Conservation (phyloP, 495 filamentous ascomycete genomes). For the Podospora appendiculata region DNA sequence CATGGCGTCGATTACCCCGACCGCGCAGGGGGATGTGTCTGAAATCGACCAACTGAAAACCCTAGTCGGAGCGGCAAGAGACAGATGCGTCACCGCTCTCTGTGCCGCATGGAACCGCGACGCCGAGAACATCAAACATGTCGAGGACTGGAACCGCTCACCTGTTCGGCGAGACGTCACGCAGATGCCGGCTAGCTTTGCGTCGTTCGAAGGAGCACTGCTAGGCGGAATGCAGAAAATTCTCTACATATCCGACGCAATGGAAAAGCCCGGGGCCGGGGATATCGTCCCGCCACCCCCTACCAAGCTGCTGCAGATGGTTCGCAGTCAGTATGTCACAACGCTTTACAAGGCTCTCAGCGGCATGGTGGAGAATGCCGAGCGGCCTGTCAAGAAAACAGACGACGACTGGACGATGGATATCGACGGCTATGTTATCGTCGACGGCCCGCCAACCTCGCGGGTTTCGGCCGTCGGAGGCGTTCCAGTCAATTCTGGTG, state of each 20-base stretch:
- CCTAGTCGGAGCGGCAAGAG: conserved; percentile 70
- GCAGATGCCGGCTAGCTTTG: conserved; percentile 78
- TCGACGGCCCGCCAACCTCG: conserved; percentile 11
- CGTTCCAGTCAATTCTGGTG: conserved; percentile 56
- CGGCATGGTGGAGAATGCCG: conserved; percentile 93
- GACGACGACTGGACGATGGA: conserved; percentile 53
- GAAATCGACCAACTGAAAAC: conserved; percentile 58
- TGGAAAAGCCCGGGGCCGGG: conserved; percentile 53
- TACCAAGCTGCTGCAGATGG: conserved; percentile 75
- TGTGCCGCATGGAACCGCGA: conserved; percentile 84
- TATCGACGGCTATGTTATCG: conserved; percentile 25
- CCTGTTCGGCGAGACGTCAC: conserved; percentile 75
- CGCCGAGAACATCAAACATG: conserved; percentile 75
- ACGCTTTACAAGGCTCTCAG: conserved; percentile 87
- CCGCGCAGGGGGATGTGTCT: conserved; percentile 47
- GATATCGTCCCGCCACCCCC: conserved; percentile 78
- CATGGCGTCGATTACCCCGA: conserved; percentile 65
- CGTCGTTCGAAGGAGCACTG: conserved; percentile 69
- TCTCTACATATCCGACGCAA: conserved; percentile 81
- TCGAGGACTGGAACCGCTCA: conserved; percentile 87
- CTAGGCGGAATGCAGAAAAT: conserved; percentile 86
- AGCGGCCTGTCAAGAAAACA: conserved; percentile 53
- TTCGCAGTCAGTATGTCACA: conserved; percentile 78
- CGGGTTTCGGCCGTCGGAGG: conserved; percentile 27
- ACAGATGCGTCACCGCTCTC: conserved; percentile 71